A percentile compares a stretch with the other conserved stretches of the same genome.
These are phyloP conservation scores for Ceratocystiopsis sp. DNA, from an alignment of 2,329 filamentous ascomycete species.

Conservation along the genomic window DNA sequence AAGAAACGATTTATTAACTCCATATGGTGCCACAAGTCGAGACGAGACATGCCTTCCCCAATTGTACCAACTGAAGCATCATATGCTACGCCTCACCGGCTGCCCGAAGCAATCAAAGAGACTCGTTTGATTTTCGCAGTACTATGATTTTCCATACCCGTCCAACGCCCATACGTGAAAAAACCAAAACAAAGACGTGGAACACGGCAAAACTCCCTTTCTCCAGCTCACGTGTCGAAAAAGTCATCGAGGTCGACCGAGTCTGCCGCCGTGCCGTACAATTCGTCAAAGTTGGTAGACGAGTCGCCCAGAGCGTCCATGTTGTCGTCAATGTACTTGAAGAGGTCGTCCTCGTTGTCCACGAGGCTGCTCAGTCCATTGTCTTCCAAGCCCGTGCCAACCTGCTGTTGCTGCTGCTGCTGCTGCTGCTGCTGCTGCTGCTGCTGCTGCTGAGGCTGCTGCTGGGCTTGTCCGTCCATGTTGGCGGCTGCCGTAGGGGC, in stretches of 20 bases:
- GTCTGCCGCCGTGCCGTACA: slow-evolving; percentile 34
- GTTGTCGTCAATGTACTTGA: slow-evolving; percentile 26
- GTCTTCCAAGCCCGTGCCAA: no score
- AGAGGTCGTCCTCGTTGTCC: slow-evolving; percentile 27
- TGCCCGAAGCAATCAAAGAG: no score
- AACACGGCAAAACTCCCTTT: no score
- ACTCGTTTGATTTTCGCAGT: no score
- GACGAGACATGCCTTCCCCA: no score
- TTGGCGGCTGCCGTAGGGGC: neutral
- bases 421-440: neutral
- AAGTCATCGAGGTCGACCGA: slow-evolving; percentile 9
- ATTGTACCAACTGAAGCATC: no score
- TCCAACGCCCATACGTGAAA: no score
- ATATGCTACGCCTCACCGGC: no score
- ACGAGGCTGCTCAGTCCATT: neutral
- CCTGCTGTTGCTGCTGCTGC: neutral
- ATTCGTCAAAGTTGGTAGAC: slow-evolving; percentile 30
- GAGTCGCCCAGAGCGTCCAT: slow-evolving; percentile 19
- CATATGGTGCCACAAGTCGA: no score
- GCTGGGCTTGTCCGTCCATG: neutral
- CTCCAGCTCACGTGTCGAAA: slow-evolving; percentile 3
- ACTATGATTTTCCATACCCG: no score
- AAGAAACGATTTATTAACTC: no score
- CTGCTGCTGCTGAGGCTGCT: neutral
- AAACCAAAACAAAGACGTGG: no score